Evolutionary conservation across 1,284 basidiomycete species (phyloP).

Genomic region (Heterobasidion occidentale): DNA sequence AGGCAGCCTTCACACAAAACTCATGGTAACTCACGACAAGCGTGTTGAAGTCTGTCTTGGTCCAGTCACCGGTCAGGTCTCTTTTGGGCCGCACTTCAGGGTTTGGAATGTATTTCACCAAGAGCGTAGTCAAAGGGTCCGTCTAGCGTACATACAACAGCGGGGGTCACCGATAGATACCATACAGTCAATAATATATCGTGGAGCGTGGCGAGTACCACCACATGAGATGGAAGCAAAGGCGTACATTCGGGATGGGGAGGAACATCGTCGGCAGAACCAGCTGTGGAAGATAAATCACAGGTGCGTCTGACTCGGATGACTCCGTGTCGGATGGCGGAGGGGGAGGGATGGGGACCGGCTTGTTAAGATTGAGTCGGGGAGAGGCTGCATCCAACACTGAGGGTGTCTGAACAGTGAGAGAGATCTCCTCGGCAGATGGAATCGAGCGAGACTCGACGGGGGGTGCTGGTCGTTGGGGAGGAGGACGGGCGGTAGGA

Average conservation of each 20-base stretch:
- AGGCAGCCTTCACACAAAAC: background rate
- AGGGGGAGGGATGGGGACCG: conserved; percentile 32
- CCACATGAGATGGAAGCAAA: conserved; percentile 40
- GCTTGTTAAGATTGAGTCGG: conserved; percentile 21
- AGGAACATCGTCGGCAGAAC: conserved; percentile 69
- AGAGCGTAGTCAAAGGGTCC: conserved; percentile 68
- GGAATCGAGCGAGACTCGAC: background rate
- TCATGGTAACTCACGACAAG: conserved; percentile 52
- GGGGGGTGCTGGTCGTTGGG: conserved; percentile 11
- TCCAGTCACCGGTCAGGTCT: conserved; percentile 68
- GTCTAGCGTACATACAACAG: conserved; percentile 45
- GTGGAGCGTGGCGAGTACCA: conserved; percentile 41
- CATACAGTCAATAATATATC: conserved; percentile 12
- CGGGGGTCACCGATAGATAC: conserved; percentile 1
- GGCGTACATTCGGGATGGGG: conserved; percentile 73
- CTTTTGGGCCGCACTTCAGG: conserved; percentile 64
- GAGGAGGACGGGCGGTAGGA: conserved; percentile 17
- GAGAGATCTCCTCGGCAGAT: conserved; percentile 16
- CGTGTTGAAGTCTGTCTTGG: conserved; percentile 60
- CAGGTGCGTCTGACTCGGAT: conserved; percentile 41
- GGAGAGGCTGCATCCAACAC: conserved; percentile 18
- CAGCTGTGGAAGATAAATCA: conserved; percentile 49
- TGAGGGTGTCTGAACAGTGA: conserved; percentile 11
- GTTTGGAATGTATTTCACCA: conserved; percentile 73
- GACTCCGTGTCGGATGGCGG: conserved; percentile 22